phyloP scores from a whole-genome alignment of 1,139 yeast genomes.

The Candida frijolesensis region DNA sequence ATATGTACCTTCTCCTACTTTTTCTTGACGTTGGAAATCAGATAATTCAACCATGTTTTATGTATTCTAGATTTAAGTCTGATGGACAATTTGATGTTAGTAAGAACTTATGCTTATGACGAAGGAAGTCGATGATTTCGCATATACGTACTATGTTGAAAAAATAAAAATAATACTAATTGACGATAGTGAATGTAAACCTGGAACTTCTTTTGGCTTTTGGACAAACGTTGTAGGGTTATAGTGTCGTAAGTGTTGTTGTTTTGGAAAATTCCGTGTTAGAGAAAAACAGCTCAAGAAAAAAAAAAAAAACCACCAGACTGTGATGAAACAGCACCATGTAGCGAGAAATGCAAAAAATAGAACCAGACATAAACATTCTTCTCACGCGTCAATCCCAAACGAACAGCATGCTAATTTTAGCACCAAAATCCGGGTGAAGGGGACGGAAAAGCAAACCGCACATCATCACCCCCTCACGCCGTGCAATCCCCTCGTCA shows the following conservation, averaged over 20 bases:
- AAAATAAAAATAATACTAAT: neutral
- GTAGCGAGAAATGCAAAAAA: neutral
- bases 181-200: neutral
- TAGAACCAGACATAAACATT: neutral
- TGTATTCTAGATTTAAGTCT: neutral
- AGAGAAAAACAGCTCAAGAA: neutral
- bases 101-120: neutral
- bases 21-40: slow-evolving; percentile 91
- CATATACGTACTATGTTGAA: neutral
- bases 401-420: neutral
- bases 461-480: neutral
- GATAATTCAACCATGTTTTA: slow-evolving; percentile 77
- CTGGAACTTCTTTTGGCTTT: neutral
- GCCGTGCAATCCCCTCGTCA: neutral
- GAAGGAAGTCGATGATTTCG: no score
- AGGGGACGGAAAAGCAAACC: no score
- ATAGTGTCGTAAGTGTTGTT: neutral
- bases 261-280: neutral
- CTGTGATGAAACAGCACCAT: neutral
- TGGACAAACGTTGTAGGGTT: neutral
- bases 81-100: neutral
- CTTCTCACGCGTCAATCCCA: neutral
- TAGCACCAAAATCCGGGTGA: neutral
- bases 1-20: slow-evolving; percentile 97
- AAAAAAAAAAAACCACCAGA: neutral